Base-by-base conservation (phyloP, 108 stramenopile species). In the Cylindrotheca closterium region DNA sequence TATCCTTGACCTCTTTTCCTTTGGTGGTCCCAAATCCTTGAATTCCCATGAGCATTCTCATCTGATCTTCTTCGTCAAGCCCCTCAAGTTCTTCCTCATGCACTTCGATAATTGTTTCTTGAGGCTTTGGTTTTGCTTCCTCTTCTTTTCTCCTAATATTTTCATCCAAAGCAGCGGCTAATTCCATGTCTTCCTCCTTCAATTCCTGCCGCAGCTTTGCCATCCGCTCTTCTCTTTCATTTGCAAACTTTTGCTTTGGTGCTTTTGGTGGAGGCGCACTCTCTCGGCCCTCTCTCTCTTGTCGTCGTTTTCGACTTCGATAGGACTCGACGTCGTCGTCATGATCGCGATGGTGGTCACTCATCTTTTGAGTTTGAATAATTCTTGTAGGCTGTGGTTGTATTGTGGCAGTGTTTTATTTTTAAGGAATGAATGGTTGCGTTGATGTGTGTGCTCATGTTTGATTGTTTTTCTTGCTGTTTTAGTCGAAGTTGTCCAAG, bases 1-100 rank as follows among this genome's bases (percentile, higher is more conserved):
- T 99, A 64, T 97, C 96, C 34, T 82, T 79, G 12, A 98, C 97
- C 12, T 65, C 69, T 59, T 94, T 79, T 42, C 89, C 96, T 75
- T 97, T 96, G 26, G 97, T 98, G 19, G 81, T 79, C 33, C 81
- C 95, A 85, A 99, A 99, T 3, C 95, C 93, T 24, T 75, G 73
- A 70, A 99, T 91, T 18, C 98, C 98, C 78, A 98, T 66, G 28
- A 97, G 47, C 53, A 65, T 67, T 71, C 58, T 56, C 95, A 98
- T 97, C 67, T 93, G 88, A 59, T 89, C 81, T 67, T 92, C 87
- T 66, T 94, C 93, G 30, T 74, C 84, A 60, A 80, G 24, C 15
- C 72, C 81, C 50, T 86, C 79, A 19, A 81, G 45, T 60, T 84
- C 86, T 32, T 83, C 81, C 12, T 67, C 61, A 55, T 82, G 26